Percentiles rank a stretch among this genome's conserved stretches.
These are phyloP conservation scores for Cryptococcus sp. DNA, from an alignment of 1,284 basidiomycete genomes.

Conservation along the genomic window DNA sequence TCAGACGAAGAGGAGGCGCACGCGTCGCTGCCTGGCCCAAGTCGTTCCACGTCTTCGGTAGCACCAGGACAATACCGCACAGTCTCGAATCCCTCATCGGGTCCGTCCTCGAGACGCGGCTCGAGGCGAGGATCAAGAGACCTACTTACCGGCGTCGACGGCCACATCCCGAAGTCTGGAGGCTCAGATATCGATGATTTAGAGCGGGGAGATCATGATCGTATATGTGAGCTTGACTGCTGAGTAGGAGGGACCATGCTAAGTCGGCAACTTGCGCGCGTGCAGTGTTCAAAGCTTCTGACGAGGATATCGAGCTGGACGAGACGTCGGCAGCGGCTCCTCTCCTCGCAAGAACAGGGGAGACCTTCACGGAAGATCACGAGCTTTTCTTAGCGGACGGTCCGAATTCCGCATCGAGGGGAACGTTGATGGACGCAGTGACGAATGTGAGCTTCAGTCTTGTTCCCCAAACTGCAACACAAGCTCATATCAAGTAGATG, in stretches of 20 bases:
- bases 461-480: not conserved
- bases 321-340: constrained; percentile 20
- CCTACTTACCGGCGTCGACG: not conserved
- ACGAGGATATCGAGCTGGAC: constrained; percentile 31
- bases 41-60: constrained; percentile 3
- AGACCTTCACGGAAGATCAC: constrained; percentile 23
- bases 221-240: constrained; percentile 9
- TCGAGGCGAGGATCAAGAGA: constrained; percentile 15
- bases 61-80: not conserved
- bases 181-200: not conserved
- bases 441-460: constrained; percentile 43
- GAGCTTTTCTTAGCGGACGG: constrained; percentile 34
- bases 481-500: constrained; percentile 44
- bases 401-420: constrained; percentile 29
- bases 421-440: constrained; percentile 49
- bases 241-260: not conserved
- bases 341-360: constrained; percentile 7
- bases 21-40: constrained; percentile 3
- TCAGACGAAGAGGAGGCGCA: not conserved
- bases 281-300: constrained; percentile 38
- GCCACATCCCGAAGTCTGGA: not conserved
- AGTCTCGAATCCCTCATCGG: constrained; percentile 1
- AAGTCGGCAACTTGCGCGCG: not conserved
- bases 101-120: constrained; percentile 13
- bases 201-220: constrained; percentile 2